phyloP scores from a whole-genome alignment of 2,329 filamentous ascomycete species.

The Penicillium paneum region DNA sequence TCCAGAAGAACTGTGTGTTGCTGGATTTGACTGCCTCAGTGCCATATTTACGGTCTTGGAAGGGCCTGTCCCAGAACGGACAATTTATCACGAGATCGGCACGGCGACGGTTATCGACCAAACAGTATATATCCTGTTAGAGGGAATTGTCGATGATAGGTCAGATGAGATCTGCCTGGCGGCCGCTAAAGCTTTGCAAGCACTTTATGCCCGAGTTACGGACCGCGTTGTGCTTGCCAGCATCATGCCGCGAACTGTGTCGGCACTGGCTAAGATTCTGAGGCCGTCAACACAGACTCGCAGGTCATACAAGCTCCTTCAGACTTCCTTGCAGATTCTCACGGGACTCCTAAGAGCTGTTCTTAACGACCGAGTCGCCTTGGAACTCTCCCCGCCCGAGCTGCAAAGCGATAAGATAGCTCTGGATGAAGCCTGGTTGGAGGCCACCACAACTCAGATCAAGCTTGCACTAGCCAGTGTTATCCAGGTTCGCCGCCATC shows the following conservation, averaged over 20 bases:
- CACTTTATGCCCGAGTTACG: conserved; percentile 62
- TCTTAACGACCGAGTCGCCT: conserved; percentile 45
- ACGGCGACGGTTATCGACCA: conserved; percentile 78
- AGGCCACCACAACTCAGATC: conserved; percentile 74
- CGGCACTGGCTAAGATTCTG: conserved; percentile 71
- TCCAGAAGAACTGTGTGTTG: conserved; percentile 69
- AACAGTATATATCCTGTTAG: conserved; percentile 73
- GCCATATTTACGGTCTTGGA: conserved; percentile 62
- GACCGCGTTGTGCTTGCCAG: conserved; percentile 74
- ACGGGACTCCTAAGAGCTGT: conserved; percentile 45
- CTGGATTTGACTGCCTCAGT: conserved; percentile 67
- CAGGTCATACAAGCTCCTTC: conserved; percentile 62
- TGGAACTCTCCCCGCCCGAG: conserved; percentile 18
- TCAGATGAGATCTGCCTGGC: conserved; percentile 68
- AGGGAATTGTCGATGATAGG: conserved; percentile 63
- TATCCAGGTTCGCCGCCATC: conserved; percentile 69
- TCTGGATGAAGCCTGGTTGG: conserved; percentile 65
- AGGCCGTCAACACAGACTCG: conserved; percentile 64
- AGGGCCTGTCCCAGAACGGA: conserved; percentile 43
- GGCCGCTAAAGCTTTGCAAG: conserved; percentile 62
- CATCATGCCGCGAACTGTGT: conserved; percentile 85
- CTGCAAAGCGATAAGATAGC: conserved; percentile 37
- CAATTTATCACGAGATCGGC: conserved; percentile 50
- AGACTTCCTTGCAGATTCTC: conserved; percentile 59
- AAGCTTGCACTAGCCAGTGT: conserved; percentile 77